Percentiles rank a stretch among this genome's conserved stretches.
Conservation (phyloP, 2,329 filamentous ascomycete genomes). For the Bipolaris cookei region DNA sequence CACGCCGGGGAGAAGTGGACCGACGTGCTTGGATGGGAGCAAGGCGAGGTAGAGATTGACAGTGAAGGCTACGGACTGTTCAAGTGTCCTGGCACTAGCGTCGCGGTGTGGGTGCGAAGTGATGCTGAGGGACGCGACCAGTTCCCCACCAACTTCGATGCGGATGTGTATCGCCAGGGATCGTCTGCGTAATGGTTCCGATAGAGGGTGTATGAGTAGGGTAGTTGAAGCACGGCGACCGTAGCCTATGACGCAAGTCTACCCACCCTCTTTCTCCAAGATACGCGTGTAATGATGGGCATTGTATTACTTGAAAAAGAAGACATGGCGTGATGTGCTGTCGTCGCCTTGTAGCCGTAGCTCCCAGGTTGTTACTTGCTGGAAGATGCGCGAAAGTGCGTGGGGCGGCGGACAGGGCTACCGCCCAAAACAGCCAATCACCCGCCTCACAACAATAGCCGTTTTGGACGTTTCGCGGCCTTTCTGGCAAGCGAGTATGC, state of each 20-base stretch:
- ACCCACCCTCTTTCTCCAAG: no score
- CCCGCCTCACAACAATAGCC: background rate
- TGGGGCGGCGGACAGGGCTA: conserved; percentile 5
- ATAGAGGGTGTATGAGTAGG: no score
- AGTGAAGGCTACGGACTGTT: conserved; percentile 66
- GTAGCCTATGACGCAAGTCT: background rate
- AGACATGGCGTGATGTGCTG: conserved; percentile 5
- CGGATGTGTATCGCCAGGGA: conserved; percentile 41
- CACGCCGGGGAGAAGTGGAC: conserved; percentile 69
- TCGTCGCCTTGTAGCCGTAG: background rate
- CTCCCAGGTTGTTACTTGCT: conserved; percentile 9
- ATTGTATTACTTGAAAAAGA: background rate
- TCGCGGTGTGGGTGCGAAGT: conserved; percentile 67
- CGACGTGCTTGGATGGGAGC: conserved; percentile 64
- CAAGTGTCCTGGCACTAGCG: conserved; percentile 55
- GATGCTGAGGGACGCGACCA: conserved; percentile 56
- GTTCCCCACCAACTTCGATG: conserved; percentile 46
- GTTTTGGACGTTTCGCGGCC: conserved; percentile 17
- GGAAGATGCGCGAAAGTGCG: conserved; percentile 16
- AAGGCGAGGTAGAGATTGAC: conserved; percentile 64
- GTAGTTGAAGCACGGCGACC: background rate
- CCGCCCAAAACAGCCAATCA: conserved; percentile 11
- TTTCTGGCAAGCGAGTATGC: conserved; percentile 20
- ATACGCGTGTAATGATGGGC: background rate
- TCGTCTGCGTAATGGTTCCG: background rate